Conservation (phyloP, 202 grass and related monocot genomes). For the Eragrostis tef region DNA sequence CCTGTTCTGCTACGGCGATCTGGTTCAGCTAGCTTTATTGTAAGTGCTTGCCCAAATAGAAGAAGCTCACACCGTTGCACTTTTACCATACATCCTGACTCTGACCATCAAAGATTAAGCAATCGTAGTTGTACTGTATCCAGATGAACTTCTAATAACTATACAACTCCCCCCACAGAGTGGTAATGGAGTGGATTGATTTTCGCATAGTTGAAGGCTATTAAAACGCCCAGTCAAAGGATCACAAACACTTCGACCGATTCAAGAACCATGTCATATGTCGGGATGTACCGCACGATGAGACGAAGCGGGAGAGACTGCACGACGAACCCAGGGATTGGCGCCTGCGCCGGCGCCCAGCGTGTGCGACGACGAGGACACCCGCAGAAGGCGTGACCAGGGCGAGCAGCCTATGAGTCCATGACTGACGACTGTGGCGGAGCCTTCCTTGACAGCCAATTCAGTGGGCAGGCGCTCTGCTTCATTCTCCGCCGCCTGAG, state of each 20-base stretch:
- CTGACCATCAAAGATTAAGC: too few species aligned
- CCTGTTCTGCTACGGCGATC: not conserved
- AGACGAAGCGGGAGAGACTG: not conserved
- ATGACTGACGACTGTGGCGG: not conserved
- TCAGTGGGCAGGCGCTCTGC: not conserved
- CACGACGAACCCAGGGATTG: not conserved
- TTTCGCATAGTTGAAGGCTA: not conserved
- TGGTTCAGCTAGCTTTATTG: not conserved
- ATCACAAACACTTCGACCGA: not conserved
- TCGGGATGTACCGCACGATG: too few species aligned
- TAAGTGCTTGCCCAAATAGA: too few species aligned
- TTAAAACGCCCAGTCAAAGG: not conserved
- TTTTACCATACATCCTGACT: too few species aligned
- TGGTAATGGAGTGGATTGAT: not conserved
- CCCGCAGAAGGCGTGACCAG: not conserved
- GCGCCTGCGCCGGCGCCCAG: not conserved
- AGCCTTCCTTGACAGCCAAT: not conserved
- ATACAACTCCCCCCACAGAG: too few species aligned
- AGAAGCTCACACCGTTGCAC: too few species aligned
- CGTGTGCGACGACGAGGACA: not conserved
- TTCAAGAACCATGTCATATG: not conserved
- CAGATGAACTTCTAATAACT: too few species aligned
- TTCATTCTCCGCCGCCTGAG: not conserved
- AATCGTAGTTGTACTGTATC: too few species aligned
- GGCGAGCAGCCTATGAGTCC: too few species aligned